Base-by-base conservation (phyloP, 2,329 filamentous ascomycete genomes). In the Fusarium citri region DNA sequence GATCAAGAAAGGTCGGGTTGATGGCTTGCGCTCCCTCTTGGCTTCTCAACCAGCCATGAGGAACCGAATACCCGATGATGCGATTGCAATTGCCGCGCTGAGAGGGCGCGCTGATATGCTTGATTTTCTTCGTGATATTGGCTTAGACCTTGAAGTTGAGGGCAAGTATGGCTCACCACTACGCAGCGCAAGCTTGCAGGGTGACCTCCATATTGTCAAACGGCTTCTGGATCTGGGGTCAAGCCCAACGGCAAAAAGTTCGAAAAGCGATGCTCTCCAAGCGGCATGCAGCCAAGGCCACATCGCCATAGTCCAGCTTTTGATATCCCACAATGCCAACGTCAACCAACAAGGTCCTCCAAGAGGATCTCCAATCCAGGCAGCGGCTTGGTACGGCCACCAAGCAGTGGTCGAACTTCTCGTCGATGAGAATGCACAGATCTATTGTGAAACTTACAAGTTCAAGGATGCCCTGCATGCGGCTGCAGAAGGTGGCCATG, bases 111-210 rank as follows among this genome's bases (percentile, higher is more conserved):
- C 11, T 1, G 43, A 28, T 6, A 46, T 62, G 10, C 5, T 66
- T 15, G 41, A 45, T 4, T 54, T 48, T 41, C 56, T 69, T 2
- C 12, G 60, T 3, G n/a, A 37, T 1, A 22, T 45, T 8, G 66
- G 65, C 2, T 34, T 66, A 25, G 10, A 30, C 11, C 55, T 68
- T 5, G 65, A 68, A 26, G 25, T 34, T 0, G 46, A 66, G n/a
- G 64, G 66, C 3, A 48, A 48, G 8, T 68, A 55, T 18, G 66
- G 65, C 2, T 57, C 66, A 3, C 64, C 65, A 6, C 23, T 69
- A 3, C 31, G 50, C 2, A 55, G 49, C 0, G 60, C 66, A n/a
- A 53, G 49, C 18, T 41, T 65, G 16, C 45, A 48, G 8, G 45
- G 45, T 4, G 25, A 48, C 0, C 4, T 48, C 2, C 26, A 2